A percentile compares a stretch with the other conserved stretches of the same genome.
phyloP scores from a whole-genome alignment of 2,329 filamentous ascomycete species.

The Exophiala alcalophila region DNA sequence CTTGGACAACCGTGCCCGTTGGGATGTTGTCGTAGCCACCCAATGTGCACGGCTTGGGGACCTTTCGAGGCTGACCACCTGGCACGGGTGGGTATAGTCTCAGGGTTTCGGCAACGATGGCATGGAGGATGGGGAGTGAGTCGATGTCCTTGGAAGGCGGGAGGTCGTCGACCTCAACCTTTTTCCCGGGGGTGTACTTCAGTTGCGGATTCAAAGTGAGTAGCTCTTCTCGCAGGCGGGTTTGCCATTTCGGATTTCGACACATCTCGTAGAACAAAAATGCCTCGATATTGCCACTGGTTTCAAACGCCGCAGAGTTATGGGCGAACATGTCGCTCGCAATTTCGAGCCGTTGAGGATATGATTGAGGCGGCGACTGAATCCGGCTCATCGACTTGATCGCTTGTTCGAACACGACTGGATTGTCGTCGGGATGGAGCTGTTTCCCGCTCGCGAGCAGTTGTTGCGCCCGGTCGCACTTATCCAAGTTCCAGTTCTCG shows the following conservation, averaged over 20 bases:
- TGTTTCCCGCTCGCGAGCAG: constrained; percentile 42
- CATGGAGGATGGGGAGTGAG: constrained; percentile 54
- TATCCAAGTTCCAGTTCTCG: constrained; percentile 60
- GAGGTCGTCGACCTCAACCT: not conserved
- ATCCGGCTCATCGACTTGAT: no score
- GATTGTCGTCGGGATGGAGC: constrained; percentile 33
- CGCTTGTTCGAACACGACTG: constrained; percentile 42
- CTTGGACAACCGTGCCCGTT: constrained; percentile 42
- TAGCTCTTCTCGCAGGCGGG: constrained; percentile 33
- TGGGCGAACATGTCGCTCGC: constrained; percentile 15
- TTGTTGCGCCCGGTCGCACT: constrained; percentile 55
- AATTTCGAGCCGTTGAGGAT: constrained; percentile 9
- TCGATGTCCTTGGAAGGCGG: constrained; percentile 41
- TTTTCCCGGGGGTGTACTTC: not conserved
- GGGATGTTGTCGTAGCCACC: constrained; percentile 42
- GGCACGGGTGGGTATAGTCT: constrained; percentile 1
- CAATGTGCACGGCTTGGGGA: constrained; percentile 36
- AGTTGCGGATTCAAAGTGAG: constrained; percentile 28
- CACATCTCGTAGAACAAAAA: constrained; percentile 41
- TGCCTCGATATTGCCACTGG: constrained; percentile 40
- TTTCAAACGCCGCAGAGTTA: constrained; percentile 37
- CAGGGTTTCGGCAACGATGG: constrained; percentile 28
- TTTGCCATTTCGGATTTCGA: constrained; percentile 33
- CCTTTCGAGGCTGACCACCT: constrained; percentile 27
- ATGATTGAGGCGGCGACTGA: no score